phyloP scores from a whole-genome alignment of 2,329 filamentous ascomycete genomes.

The Hypoxylon sp. region DNA sequence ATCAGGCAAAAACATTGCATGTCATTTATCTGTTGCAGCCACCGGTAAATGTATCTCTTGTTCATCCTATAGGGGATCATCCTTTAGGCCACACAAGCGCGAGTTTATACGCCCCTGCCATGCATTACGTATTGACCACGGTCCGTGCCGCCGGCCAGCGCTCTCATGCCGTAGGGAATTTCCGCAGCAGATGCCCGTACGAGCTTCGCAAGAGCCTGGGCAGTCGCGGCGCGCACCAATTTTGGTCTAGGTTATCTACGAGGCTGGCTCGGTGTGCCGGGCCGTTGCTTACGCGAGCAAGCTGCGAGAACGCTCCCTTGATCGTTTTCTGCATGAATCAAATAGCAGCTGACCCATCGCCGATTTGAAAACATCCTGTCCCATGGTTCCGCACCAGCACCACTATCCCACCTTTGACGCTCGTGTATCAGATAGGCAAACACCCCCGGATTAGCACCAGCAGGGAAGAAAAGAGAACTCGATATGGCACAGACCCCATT shows the following conservation, averaged over 20 bases:
- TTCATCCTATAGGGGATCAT: background rate
- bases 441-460: background rate
- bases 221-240: background rate
- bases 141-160: background rate
- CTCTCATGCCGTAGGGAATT: background rate
- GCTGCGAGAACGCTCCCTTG: background rate
- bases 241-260: background rate
- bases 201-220: background rate
- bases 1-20: background rate
- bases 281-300: slow-evolving; percentile 5
- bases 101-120: background rate
- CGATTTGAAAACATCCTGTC: background rate
- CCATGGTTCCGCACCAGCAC: background rate
- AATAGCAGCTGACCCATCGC: slow-evolving; percentile 1
- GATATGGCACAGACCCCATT: slow-evolving; percentile 1
- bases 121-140: background rate
- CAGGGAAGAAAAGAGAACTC: background rate
- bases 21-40: slow-evolving; percentile 2
- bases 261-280: slow-evolving; percentile 2
- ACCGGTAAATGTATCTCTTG: background rate
- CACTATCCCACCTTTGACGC: slow-evolving; percentile 1
- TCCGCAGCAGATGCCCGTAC: background rate
- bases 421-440: slow-evolving; percentile 3
- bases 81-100: background rate
- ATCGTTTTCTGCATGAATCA: background rate